Percentiles rank a stretch among this genome's conserved stretches.
These are phyloP conservation scores for Saccharum officinarum DNA, from an alignment of 176 grass and related monocot genomes.

Conservation along the genomic window DNA sequence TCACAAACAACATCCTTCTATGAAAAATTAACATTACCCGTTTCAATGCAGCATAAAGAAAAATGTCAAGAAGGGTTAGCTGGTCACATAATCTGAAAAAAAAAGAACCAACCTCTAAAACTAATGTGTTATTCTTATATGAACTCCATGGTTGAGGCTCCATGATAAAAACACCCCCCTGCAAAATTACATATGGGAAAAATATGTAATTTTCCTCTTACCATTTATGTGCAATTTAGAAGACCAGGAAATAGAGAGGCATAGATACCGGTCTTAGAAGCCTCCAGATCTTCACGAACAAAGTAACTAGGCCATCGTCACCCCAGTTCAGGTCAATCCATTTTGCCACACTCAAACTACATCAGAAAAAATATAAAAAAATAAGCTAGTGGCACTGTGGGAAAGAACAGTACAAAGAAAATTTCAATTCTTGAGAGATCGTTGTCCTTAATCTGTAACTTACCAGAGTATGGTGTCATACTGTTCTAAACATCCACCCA, in stretches of 20 bases:
- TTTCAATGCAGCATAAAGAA: not conserved
- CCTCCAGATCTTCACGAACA: slow-evolving; percentile 93
- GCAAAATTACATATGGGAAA: slow-evolving; percentile 22
- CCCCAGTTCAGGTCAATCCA: slow-evolving; percentile 99
- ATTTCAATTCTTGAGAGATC: not conserved
- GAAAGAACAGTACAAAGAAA: slow-evolving; percentile 17
- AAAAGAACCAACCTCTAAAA: slow-evolving; percentile 65
- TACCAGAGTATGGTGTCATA: slow-evolving; percentile 96
- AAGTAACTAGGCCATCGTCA: slow-evolving; percentile 83
- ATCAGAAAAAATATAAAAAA: slow-evolving; percentile 28
- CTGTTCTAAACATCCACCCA: slow-evolving; percentile 55
- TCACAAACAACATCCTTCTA: not conserved
- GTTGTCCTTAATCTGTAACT: slow-evolving; percentile 34
- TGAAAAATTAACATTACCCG: not conserved
- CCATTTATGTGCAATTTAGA: not conserved
- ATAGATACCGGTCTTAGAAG: slow-evolving; percentile 78
- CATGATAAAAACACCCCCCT: slow-evolving; percentile 90
- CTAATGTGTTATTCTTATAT: slow-evolving; percentile 71
- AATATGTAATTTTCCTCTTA: slow-evolving; percentile 7
- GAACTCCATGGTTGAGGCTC: slow-evolving; percentile 96
- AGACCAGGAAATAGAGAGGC: slow-evolving; percentile 16
- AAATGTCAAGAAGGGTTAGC: not conserved
- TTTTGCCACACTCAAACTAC: slow-evolving; percentile 98
- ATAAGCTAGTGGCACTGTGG: not conserved
- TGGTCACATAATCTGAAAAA: not conserved